Conservation (phyloP, 2,329 filamentous ascomycete genomes). For the Volutella citrinella region DNA sequence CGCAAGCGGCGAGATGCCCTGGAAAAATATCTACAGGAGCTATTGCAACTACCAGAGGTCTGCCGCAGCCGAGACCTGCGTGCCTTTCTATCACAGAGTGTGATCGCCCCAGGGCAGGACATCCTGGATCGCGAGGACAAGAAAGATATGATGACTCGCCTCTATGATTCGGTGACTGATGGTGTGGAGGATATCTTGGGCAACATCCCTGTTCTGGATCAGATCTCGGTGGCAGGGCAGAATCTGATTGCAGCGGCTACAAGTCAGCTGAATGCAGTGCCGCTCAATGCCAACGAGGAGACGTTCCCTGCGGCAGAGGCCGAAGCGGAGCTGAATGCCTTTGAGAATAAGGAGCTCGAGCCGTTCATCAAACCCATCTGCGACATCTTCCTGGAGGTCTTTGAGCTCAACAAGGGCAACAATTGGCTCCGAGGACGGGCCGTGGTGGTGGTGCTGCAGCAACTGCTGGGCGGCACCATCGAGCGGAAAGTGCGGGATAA, state of each 20-base stretch:
- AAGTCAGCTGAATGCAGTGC: constrained; percentile 57
- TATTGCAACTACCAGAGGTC: constrained; percentile 85
- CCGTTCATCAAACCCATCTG: constrained; percentile 98
- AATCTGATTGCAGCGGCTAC: constrained; percentile 80
- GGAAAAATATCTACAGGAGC: constrained; percentile 78
- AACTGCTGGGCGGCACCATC: constrained; percentile 91
- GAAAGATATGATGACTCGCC: constrained; percentile 85
- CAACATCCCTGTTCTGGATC: constrained; percentile 92
- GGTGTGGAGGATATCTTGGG: constrained; percentile 98
- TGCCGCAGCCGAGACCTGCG: constrained; percentile 91
- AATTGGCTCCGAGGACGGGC: constrained; percentile 96
- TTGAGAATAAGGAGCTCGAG: constrained; percentile 83
- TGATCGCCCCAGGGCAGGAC: constrained; percentile 63
- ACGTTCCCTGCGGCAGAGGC: constrained; percentile 65
- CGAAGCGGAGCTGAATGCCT: constrained; percentile 89
- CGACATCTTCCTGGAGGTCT: constrained; percentile 93
- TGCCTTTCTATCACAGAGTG: constrained; percentile 87
- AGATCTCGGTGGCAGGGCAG: constrained; percentile 88
- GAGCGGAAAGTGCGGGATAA: constrained; percentile 92
- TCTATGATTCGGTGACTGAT: constrained; percentile 96
- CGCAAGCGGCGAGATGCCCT: constrained; percentile 82
- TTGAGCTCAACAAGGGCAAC: constrained; percentile 90
- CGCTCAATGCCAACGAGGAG: constrained; percentile 51
- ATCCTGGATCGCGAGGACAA: constrained; percentile 60
- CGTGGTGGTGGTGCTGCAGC: constrained; percentile 93